Conservation (phyloP, 768 basidiomycete genomes). For the Boletus subcaerulescens region DNA sequence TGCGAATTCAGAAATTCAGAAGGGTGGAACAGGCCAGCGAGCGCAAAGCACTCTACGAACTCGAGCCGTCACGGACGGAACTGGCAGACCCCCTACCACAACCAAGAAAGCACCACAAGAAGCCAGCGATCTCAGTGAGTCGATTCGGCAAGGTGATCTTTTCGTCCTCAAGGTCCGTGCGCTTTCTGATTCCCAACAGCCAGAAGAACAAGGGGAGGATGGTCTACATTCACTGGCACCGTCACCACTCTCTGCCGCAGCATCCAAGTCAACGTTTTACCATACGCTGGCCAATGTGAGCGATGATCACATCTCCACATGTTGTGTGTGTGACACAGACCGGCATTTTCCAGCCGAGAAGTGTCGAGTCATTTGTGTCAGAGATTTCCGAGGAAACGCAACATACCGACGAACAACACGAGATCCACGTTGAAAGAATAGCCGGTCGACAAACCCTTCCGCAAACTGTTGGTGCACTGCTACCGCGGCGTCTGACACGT, state of each 20-base stretch:
- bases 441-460: conserved; percentile 42
- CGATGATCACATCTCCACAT: background rate
- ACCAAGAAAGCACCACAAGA: conserved; percentile 35
- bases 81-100: conserved; percentile 18
- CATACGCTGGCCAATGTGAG: conserved; percentile 44
- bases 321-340: conserved; percentile 9
- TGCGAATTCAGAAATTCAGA: conserved; percentile 47
- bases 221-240: conserved; percentile 20
- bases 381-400: conserved; percentile 32
- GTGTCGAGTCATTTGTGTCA: conserved; percentile 44
- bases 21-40: conserved; percentile 57
- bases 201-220: conserved; percentile 23
- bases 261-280: conserved; percentile 47
- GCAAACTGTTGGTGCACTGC: conserved; percentile 38
- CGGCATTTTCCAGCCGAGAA: conserved; percentile 38
- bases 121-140: conserved; percentile 56
- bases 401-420: conserved; percentile 43
- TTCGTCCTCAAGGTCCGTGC: background rate
- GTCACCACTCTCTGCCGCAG: conserved; percentile 38
- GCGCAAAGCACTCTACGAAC: conserved; percentile 41
- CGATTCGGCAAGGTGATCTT: conserved; percentile 55
- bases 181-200: conserved; percentile 12
- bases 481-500: conserved; percentile 47
- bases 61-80: conserved; percentile 11
- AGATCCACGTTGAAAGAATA: conserved; percentile 49